A percentile compares a stretch with the other conserved stretches of the same genome.
phyloP scores from a whole-genome alignment of 2,329 filamentous ascomycete species.

The Chalara sp. region DNA sequence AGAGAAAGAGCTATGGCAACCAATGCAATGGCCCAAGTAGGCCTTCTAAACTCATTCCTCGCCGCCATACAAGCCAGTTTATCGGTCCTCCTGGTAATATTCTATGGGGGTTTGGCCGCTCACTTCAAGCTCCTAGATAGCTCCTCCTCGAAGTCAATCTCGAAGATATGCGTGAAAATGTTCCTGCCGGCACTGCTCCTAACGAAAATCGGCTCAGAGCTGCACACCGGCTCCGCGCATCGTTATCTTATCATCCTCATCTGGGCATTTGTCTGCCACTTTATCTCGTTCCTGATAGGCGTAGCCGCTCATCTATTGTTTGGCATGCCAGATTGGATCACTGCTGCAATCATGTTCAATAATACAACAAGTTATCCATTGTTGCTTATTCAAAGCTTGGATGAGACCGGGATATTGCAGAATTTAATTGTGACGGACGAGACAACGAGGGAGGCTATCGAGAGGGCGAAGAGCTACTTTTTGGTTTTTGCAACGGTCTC shows the following conservation, averaged over 20 bases:
- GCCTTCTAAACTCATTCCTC: slow-evolving; percentile 33
- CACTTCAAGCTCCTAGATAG: slow-evolving; percentile 32
- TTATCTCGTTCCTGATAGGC: slow-evolving; percentile 35
- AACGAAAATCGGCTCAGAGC: slow-evolving; percentile 37
- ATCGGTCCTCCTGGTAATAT: slow-evolving; percentile 40
- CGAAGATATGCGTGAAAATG: slow-evolving; percentile 39
- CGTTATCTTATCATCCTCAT: slow-evolving; percentile 33
- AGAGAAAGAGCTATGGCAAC: no score
- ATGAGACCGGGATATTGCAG: slow-evolving; percentile 44
- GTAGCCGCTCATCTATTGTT: slow-evolving; percentile 30
- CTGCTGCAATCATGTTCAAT: slow-evolving; percentile 40
- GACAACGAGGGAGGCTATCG: slow-evolving; percentile 41
- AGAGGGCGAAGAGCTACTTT: slow-evolving; percentile 59
- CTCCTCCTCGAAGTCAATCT: slow-evolving; percentile 33
- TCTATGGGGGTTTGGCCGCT: slow-evolving; percentile 36
- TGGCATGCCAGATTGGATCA: slow-evolving; percentile 39
- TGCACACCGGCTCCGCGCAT: slow-evolving; percentile 29
- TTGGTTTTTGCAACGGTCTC: slow-evolving; percentile 58
- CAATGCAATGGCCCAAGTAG: not conserved
- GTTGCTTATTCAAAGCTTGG: slow-evolving; percentile 33
- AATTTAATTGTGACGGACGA: slow-evolving; percentile 36
- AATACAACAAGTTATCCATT: slow-evolving; percentile 42
- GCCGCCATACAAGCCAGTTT: slow-evolving; percentile 40
- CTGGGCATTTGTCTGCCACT: slow-evolving; percentile 36
- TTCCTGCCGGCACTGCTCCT: slow-evolving; percentile 40